phyloP scores from a whole-genome alignment of 805 yeast genomes.

The Danielia oregonensis region DNA sequence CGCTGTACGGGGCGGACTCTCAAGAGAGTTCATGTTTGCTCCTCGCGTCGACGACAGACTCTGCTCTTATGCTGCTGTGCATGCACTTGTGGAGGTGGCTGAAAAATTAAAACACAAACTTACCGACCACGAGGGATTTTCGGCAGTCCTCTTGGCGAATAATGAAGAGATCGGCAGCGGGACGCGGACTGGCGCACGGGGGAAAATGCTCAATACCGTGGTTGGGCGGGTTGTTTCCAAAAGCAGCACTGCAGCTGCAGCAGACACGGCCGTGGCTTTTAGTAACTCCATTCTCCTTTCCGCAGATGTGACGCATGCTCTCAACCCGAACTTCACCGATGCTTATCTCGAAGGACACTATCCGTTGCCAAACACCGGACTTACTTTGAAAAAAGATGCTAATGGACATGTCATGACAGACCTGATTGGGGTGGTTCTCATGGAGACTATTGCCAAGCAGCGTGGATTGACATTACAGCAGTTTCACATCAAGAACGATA shows the following conservation, averaged over 20 bases:
- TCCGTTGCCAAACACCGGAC: conserved; percentile 39
- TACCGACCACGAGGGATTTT: conserved; percentile 24
- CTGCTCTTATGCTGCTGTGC: conserved; percentile 37
- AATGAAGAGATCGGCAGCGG: conserved; percentile 42
- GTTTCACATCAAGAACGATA: conserved; percentile 40
- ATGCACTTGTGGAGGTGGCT: conserved; percentile 24
- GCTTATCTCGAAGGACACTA: conserved; percentile 30
- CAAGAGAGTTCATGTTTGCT: conserved; percentile 34
- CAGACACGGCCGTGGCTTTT: conserved; percentile 12
- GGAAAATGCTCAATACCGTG: conserved; percentile 26
- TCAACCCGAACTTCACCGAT: conserved; percentile 37
- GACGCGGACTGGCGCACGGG: conserved; percentile 38
- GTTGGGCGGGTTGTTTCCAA: conserved; percentile 13
- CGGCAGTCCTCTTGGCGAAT: conserved; percentile 33
- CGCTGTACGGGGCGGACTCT: conserved; percentile 35
- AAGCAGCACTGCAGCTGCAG: conserved; percentile 2
- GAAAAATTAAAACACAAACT: conserved; percentile 6
- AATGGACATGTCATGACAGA: conserved; percentile 39
- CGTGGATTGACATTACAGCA: conserved; percentile 28
- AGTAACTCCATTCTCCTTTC: conserved; percentile 36
- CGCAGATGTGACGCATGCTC: conserved; percentile 42
- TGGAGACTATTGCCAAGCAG: conserved; percentile 21
- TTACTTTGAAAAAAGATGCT: conserved; percentile 34
- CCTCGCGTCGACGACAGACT: conserved; percentile 41
- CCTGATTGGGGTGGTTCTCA: conserved; percentile 23